phyloP scores from a whole-genome alignment of 2,329 filamentous ascomycete species.

The Neonectria sp. region DNA sequence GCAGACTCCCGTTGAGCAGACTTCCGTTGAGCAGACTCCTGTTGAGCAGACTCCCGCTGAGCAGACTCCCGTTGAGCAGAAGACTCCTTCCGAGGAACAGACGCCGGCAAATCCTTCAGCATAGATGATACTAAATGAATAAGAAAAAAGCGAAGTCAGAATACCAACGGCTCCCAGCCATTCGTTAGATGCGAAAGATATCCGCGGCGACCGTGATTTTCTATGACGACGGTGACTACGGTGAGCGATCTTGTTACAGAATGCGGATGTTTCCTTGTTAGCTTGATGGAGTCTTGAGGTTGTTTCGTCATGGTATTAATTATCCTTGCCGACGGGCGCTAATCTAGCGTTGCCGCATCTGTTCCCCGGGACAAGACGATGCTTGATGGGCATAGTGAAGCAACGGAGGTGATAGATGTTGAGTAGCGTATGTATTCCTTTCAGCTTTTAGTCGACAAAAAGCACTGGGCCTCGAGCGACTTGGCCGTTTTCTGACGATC shows the following conservation, averaged over 20 bases:
- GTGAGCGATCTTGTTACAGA: not conserved
- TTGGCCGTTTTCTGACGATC: not conserved
- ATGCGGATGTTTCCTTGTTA: conserved; percentile 4
- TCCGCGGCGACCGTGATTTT: not conserved
- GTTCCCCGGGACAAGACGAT: not conserved
- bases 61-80: conserved; percentile 5
- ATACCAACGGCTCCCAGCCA: not conserved
- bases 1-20: not conserved
- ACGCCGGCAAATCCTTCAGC: conserved; percentile 20
- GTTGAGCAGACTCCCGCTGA: not conserved
- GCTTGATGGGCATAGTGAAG: conserved; percentile 2
- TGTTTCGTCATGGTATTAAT: not conserved
- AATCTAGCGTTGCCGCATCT: conserved; percentile 22
- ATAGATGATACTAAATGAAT: conserved; percentile 22
- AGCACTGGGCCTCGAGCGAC: not conserved
- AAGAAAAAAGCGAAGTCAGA: not conserved
- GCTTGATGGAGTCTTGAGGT: not conserved
- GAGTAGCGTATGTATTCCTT: not conserved
- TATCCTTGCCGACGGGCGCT: conserved; percentile 24
- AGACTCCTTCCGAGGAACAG: conserved; percentile 18
- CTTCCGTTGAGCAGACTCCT: conserved; percentile 26
- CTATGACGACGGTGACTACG: not conserved
- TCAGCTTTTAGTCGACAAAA: not conserved
- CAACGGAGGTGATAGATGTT: conserved; percentile 1
- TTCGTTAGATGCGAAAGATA: not conserved